Evolutionary conservation across 2,329 filamentous ascomycete species (phyloP).

Genomic region (Byssothecium circinans): DNA sequence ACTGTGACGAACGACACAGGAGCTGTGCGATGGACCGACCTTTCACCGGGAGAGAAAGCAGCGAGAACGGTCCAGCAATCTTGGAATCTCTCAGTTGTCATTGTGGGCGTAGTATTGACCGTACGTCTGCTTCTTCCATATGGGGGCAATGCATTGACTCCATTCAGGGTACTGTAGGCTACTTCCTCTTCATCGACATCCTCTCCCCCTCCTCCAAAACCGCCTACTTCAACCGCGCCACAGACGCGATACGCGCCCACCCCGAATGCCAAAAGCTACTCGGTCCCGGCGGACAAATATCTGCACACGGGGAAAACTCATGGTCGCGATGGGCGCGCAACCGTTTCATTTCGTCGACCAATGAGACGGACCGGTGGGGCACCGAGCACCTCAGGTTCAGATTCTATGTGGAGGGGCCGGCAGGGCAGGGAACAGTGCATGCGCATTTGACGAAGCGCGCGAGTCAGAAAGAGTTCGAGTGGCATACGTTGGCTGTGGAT

Average conservation of each 20-base stretch:
- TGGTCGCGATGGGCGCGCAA: slow-evolving; percentile 77
- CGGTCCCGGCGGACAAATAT: slow-evolving; percentile 72
- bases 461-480: slow-evolving; percentile 70
- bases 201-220: slow-evolving; percentile 72
- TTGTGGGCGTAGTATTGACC: slow-evolving; percentile 74
- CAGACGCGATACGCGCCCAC: slow-evolving; percentile 76
- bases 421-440: slow-evolving; percentile 71
- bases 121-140: slow-evolving; percentile 50
- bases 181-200: slow-evolving; percentile 42
- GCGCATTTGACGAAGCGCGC: slow-evolving; percentile 74
- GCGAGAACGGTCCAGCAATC: slow-evolving; percentile 86
- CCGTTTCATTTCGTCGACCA: slow-evolving; percentile 62
- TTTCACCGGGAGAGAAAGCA: slow-evolving; percentile 76
- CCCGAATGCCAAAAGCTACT: slow-evolving; percentile 71
- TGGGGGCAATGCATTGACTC: background rate
- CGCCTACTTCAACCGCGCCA: slow-evolving; percentile 83
- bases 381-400: slow-evolving; percentile 81
- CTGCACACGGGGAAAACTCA: slow-evolving; percentile 78
- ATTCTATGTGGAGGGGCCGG: slow-evolving; percentile 80
- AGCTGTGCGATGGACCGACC: slow-evolving; percentile 74
- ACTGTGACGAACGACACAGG: slow-evolving; percentile 88
- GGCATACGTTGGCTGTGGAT: slow-evolving; percentile 79
- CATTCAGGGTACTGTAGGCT: slow-evolving; percentile 67
- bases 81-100: slow-evolving; percentile 80
- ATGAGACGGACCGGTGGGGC: slow-evolving; percentile 71